These are phyloP conservation scores for Talaromyces proteolyticus DNA, from an alignment of 495 filamentous ascomycete genomes.

Conservation along the genomic window DNA sequence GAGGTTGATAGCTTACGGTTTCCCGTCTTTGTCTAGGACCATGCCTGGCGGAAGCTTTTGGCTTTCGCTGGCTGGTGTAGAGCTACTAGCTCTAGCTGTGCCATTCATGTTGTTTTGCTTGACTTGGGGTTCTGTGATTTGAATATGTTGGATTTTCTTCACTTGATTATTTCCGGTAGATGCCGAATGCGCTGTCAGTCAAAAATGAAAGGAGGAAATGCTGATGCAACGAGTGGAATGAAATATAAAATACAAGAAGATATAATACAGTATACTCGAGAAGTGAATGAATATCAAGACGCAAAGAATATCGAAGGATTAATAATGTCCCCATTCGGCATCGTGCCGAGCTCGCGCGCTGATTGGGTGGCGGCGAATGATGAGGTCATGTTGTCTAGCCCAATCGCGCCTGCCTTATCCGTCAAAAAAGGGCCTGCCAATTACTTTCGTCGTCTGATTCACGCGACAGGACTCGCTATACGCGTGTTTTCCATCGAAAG, in stretches of 20 bases:
- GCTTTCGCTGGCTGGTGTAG: neutral
- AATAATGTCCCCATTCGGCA: neutral
- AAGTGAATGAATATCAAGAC: neutral
- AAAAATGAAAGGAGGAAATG: no score
- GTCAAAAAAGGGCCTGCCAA: neutral
- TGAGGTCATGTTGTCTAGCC: neutral
- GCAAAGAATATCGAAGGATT: neutral
- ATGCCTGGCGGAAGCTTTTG: constrained; percentile 64
- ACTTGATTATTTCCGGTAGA: neutral
- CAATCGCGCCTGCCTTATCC: neutral
- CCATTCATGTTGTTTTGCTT: neutral
- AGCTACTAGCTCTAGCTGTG: neutral
- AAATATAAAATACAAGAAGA: neutral
- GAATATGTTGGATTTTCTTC: neutral
- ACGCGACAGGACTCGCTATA: no score
- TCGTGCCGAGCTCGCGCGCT: no score
- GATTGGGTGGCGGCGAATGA: neutral
- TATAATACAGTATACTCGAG: neutral
- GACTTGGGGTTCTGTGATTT: neutral
- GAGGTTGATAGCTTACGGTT: constrained; percentile 62
- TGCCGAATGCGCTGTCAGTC: no score
- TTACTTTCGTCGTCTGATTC: neutral
- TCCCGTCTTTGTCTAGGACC: constrained; percentile 86
- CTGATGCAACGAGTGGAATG: no score
- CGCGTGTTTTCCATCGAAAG: no score